phyloP scores from a whole-genome alignment of 148 eudicot species.

The Silene conica region DNA sequence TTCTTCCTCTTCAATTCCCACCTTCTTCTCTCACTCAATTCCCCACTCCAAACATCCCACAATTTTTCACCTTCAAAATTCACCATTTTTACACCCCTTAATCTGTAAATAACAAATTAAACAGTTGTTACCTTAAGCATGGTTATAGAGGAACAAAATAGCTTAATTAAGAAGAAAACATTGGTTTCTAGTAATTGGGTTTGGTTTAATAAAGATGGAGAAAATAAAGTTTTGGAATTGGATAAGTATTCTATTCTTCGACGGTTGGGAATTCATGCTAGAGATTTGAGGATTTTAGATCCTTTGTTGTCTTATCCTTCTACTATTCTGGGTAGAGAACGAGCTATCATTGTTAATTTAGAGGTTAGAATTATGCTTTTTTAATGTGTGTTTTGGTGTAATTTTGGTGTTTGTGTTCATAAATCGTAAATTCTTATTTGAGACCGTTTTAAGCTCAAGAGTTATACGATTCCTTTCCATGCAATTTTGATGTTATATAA shows the following conservation, averaged over 20 bases:
- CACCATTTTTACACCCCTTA: background rate
- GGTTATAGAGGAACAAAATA: slow-evolving; percentile 28
- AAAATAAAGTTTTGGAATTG: slow-evolving; percentile 44
- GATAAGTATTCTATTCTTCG: slow-evolving; percentile 69
- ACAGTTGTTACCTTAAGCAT: background rate
- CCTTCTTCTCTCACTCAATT: too few relatives aligned
- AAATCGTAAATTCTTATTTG: too few relatives aligned
- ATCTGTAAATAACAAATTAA: too few relatives aligned
- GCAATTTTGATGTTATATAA: too few relatives aligned
- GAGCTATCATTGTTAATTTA: slow-evolving; percentile 74
- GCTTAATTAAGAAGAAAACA: slow-evolving; percentile 40
- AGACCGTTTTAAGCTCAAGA: too few relatives aligned
- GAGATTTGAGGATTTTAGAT: slow-evolving; percentile 80
- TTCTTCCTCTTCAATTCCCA: background rate
- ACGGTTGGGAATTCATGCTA: slow-evolving; percentile 57
- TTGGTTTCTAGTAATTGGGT: slow-evolving; percentile 58
- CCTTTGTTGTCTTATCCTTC: slow-evolving; percentile 83
- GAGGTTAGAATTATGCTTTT: slow-evolving; percentile 38
- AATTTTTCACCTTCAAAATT: background rate
- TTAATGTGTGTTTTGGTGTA: background rate
- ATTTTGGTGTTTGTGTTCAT: background rate
- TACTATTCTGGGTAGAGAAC: slow-evolving; percentile 65
- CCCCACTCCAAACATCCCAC: background rate
- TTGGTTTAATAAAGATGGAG: slow-evolving; percentile 36
- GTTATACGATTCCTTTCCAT: too few relatives aligned